phyloP scores from a whole-genome alignment of 2,329 filamentous ascomycete species.

The Daldinia sp. region DNA sequence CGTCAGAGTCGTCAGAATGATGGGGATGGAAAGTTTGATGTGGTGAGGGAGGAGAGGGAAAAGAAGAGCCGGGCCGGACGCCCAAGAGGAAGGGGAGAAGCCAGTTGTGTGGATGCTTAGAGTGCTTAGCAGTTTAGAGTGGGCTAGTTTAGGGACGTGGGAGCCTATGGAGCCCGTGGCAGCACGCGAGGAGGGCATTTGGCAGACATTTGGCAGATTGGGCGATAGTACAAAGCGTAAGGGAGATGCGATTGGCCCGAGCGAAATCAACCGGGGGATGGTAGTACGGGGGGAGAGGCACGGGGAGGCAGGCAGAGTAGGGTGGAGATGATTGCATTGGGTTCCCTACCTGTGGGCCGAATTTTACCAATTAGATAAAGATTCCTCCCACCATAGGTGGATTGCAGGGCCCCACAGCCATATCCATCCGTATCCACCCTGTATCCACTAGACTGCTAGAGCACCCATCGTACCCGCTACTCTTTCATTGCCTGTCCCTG shows the following conservation, averaged over 20 bases:
- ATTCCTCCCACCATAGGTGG: constrained; percentile 13
- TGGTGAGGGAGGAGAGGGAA: constrained; percentile 25
- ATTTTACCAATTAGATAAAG: constrained; percentile 22
- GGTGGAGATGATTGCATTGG: constrained; percentile 39
- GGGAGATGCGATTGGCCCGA: constrained; percentile 36
- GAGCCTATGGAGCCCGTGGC: constrained; percentile 28
- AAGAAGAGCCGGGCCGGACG: constrained; percentile 24
- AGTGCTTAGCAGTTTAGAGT: too few relatives aligned
- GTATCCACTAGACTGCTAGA: neutral
- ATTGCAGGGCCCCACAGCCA: too few relatives aligned
- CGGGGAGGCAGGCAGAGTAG: constrained; percentile 19
- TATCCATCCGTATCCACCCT: too few relatives aligned
- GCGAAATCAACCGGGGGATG: constrained; percentile 38
- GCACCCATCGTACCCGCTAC: constrained; percentile 15
- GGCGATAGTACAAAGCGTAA: constrained; percentile 31
- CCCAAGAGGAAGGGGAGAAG: constrained; percentile 30
- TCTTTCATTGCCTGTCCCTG: constrained; percentile 16
- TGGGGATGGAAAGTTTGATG: constrained; percentile 31
- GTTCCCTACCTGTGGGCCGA: constrained; percentile 38
- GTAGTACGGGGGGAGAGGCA: constrained; percentile 28
- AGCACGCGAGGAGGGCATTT: neutral
- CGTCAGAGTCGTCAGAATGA: constrained; percentile 34
- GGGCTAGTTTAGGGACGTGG: constrained; percentile 13
- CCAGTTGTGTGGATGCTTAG: constrained; percentile 16
- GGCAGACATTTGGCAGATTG: constrained; percentile 33